Conservation (phyloP, 2,329 filamentous ascomycete species). For the Pseudogymnoascus sp. region DNA sequence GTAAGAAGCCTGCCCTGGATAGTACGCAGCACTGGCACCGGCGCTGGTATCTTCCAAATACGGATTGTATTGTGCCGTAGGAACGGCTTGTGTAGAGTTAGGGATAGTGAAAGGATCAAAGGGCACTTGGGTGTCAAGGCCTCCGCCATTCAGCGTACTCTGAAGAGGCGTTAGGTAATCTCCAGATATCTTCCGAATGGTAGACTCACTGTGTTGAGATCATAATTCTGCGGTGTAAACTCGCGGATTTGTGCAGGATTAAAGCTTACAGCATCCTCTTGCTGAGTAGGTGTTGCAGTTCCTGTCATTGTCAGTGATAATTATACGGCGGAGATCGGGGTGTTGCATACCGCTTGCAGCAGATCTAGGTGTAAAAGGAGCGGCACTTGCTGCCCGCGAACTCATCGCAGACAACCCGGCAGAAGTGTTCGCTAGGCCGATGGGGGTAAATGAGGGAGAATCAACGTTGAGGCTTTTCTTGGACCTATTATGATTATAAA, state of each 20-base stretch:
- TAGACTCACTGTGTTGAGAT: constrained; percentile 40
- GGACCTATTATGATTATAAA: constrained; percentile 29
- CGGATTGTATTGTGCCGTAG: constrained; percentile 54
- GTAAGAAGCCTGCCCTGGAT: constrained; percentile 47
- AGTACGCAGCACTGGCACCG: constrained; percentile 54
- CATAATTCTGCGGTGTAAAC: constrained; percentile 49
- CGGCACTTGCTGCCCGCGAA: constrained; percentile 81
- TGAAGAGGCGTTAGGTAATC: constrained; percentile 16
- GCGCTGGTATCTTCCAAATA: constrained; percentile 63
- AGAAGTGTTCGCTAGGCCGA: constrained; percentile 35
- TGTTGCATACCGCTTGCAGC: constrained; percentile 28
- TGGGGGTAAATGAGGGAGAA: constrained; percentile 87
- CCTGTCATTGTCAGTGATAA: constrained; percentile 21
- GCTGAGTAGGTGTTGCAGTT: constrained; percentile 26
- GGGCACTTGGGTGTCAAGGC: constrained; percentile 39
- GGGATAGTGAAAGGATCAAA: constrained; percentile 60
- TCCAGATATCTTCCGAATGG: background rate
- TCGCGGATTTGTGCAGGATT: constrained; percentile 50
- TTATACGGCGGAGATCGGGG: background rate
- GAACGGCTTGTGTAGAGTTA: constrained; percentile 42
- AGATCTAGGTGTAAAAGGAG: constrained; percentile 70
- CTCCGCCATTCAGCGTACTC: constrained; percentile 38
- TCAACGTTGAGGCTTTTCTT: constrained; percentile 89
- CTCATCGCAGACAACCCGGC: constrained; percentile 68
- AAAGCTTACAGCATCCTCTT: constrained; percentile 36